Evolutionary conservation across 2,329 filamentous ascomycete species (phyloP), one percentile per base, ranked within the genome.

Genomic region (Zymoseptoria brevis): DNA sequence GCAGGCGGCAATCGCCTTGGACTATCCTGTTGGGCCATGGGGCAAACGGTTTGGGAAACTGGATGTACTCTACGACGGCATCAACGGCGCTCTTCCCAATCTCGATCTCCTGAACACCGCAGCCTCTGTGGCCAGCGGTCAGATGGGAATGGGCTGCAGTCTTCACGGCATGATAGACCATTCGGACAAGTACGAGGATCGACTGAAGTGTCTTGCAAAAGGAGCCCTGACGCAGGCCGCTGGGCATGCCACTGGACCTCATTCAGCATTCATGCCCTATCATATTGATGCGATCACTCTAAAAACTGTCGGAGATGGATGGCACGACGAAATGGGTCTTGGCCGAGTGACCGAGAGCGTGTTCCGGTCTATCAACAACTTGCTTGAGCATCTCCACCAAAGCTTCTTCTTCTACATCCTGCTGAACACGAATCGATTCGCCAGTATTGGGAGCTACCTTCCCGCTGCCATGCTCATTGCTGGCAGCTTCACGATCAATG

Each of bases 331-430:
- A 75, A 97, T 97, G 90, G 89, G 88, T 8, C 85, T 99, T 71
- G 94, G 94, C 5, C 83, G 92, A 57, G 87, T 92, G 0, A 81
- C 97, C 4, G 94, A 99, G 76, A 91, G 91, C 68, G 83, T 94
- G 2, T 96, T 96, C 73, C 83, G 94, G 68, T 96, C 90, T 73
- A 78, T 99, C 74, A 99, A 99, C 77, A 99, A 99, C 71, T 77
- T 99, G 60, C 82, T 99, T 30, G 94, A 99, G 76, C 92, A 99
- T 72, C 81, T 99, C 62, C 94, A 99, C 73, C 94, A 99, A 76
- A 96, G 92, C 73, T 99, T 99, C 80, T 99, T 99, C 82, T 97
- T 99, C 77, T 99, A 99, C 73, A 80, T 99, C 55, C 81, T 99
- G 51, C 91, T 97, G 84, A 87, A 95, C 66, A 84, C 87, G 29